phyloP scores from a whole-genome alignment of 139 green algal species.

The Closterium sp. region DNA sequence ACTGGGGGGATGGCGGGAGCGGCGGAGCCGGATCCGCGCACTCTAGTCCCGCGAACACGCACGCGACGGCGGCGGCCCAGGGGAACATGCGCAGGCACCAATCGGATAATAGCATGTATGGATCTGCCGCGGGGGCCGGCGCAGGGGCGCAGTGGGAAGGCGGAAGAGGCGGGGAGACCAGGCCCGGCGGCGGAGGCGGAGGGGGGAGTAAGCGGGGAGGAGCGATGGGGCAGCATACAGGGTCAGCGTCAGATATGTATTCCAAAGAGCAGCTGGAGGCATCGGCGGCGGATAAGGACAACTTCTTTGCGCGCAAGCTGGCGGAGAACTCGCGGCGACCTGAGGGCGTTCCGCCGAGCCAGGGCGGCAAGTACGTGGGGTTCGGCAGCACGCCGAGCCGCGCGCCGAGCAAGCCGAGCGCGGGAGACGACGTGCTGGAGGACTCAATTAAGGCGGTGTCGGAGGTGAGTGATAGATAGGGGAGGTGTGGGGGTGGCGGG shows the following conservation, averaged over 20 bases:
- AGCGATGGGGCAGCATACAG: background rate
- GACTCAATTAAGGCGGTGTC: slow-evolving; percentile 28
- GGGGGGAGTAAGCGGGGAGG: background rate
- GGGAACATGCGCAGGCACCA: slow-evolving; percentile 25
- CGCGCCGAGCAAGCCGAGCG: background rate
- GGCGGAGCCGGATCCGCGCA: background rate
- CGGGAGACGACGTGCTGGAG: slow-evolving; percentile 10
- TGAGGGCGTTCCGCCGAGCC: slow-evolving; percentile 79
- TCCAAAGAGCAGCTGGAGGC: slow-evolving; percentile 66
- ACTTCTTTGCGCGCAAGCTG: slow-evolving; percentile 82
- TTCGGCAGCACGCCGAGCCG: slow-evolving; percentile 77
- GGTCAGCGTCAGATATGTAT: slow-evolving; percentile 58
- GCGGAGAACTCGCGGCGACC: slow-evolving; percentile 80
- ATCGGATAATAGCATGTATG: background rate
- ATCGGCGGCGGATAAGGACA: slow-evolving; percentile 73
- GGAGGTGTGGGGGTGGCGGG: no score
- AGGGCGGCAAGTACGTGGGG: slow-evolving; percentile 97
- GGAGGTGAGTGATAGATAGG: background rate
- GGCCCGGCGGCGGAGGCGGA: background rate
- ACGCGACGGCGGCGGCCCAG: background rate
- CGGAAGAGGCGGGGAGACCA: background rate
- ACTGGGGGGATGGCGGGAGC: slow-evolving; percentile 67
- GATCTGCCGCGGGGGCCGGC: background rate
- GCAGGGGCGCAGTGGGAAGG: background rate
- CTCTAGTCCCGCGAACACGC: background rate